phyloP scores from a whole-genome alignment of 352 stramenopile genomes.

The Globisporangium splendens region DNA sequence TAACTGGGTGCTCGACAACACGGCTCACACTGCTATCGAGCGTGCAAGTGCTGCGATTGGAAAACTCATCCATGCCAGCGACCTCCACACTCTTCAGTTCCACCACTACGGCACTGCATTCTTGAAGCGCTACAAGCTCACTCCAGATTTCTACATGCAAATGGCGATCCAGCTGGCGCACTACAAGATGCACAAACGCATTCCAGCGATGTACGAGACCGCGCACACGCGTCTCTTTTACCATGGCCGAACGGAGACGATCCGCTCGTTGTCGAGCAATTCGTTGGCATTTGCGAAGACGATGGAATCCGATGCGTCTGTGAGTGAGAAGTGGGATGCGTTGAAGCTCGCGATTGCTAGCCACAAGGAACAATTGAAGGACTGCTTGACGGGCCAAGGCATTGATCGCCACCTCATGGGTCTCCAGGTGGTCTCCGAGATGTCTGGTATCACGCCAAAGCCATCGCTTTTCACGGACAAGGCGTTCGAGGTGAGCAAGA shows the following conservation, averaged over 20 bases:
- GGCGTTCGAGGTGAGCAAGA: conserved; percentile 92
- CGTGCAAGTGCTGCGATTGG: conserved; percentile 87
- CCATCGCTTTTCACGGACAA: conserved; percentile 93
- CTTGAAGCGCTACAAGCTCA: conserved; percentile 94
- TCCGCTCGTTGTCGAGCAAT: conserved; percentile 85
- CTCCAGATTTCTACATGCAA: conserved; percentile 97
- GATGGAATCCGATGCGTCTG: conserved; percentile 72
- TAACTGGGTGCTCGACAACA: conserved; percentile 82
- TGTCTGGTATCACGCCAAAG: conserved; percentile 84
- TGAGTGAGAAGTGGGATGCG: conserved; percentile 81
- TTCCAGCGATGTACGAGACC: conserved; percentile 96
- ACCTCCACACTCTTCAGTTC: conserved; percentile 90
- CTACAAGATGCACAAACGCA: conserved; percentile 92
- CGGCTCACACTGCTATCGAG: conserved; percentile 78
- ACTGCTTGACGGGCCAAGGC: conserved; percentile 80
- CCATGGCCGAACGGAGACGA: conserved; percentile 94
- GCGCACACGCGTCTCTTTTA: conserved; percentile 97
- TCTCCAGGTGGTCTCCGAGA: conserved; percentile 92
- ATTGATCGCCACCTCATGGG: conserved; percentile 97
- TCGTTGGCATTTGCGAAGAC: conserved; percentile 89
- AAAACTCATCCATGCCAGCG: conserved; percentile 90
- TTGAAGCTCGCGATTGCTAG: conserved; percentile 85
- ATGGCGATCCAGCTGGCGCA: conserved; percentile 96
- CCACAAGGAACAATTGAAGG: conserved; percentile 91
- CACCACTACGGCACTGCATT: conserved; percentile 90